Evolutionary conservation across 2,329 filamentous ascomycete species (phyloP).

Genomic region (Phaeophleospora eucalypticola): DNA sequence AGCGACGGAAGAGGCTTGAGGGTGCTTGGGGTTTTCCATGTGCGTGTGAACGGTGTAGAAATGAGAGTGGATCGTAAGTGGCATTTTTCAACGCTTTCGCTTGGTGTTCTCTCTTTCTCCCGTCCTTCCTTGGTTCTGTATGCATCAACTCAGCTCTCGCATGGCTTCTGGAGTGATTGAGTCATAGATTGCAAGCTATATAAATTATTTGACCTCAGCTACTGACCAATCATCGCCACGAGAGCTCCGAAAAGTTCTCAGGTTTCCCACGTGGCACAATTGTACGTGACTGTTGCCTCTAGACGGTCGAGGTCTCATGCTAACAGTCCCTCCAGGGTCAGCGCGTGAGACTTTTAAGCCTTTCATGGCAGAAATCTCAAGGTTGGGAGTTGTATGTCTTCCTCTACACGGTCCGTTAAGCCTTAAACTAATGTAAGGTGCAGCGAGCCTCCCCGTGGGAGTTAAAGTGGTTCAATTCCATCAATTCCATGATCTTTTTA

Average conservation of each 20-base stretch:
- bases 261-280: slow-evolving; percentile 33
- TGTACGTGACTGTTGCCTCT: no score
- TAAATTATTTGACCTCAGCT: background rate
- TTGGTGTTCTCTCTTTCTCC: no score
- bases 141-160: no score
- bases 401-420: background rate
- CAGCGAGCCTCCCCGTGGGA: slow-evolving; percentile 6
- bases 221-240: slow-evolving; percentile 8
- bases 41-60: slow-evolving; percentile 37
- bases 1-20: slow-evolving; percentile 37
- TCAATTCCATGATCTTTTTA: background rate
- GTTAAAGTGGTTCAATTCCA: slow-evolving; percentile 4
- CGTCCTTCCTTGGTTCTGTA: no score
- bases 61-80: no score
- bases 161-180: background rate
- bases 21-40: slow-evolving; percentile 47
- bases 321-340: slow-evolving; percentile 10
- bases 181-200: background rate
- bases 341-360: slow-evolving; percentile 34
- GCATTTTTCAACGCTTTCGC: no score
- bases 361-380: slow-evolving; percentile 24
- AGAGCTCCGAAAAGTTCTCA: no score
- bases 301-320: no score
- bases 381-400: slow-evolving; percentile 31
- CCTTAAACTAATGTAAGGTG: background rate